phyloP scores from a whole-genome alignment of 1,284 basidiomycete genomes.

The Fereydounia khargensis region DNA sequence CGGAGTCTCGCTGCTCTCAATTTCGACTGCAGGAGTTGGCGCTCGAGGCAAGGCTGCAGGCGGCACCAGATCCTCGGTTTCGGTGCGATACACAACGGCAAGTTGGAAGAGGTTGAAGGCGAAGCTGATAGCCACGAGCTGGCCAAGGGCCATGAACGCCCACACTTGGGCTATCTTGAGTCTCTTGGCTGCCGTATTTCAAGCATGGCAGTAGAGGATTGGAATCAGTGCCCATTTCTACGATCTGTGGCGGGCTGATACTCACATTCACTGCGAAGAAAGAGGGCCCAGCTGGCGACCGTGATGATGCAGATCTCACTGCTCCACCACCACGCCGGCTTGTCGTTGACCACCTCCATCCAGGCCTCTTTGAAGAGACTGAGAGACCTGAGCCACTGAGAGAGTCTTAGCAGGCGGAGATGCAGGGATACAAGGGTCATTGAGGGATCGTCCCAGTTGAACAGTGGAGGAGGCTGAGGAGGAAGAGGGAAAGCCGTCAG shows the following conservation, averaged over 20 bases:
- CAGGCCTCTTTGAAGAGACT: conserved; percentile 69
- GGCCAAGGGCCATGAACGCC: conserved; percentile 74
- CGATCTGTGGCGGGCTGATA: conserved; percentile 1
- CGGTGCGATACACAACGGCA: conserved; percentile 62
- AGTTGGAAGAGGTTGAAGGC: conserved; percentile 69
- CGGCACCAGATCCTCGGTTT: conserved; percentile 3
- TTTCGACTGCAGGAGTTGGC: no score
- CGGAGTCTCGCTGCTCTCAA: no score
- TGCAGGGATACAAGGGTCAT: conserved; percentile 57
- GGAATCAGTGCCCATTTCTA: conserved; percentile 1
- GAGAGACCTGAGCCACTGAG: conserved; percentile 66
- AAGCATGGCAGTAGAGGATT: no score
- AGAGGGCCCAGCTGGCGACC: conserved; percentile 66
- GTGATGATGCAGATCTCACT: conserved; percentile 72
- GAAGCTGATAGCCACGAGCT: conserved; percentile 72
- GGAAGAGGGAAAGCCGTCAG: conserved; percentile 12
- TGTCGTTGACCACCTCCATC: conserved; percentile 61
- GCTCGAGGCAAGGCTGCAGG: no score
- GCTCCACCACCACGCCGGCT: conserved; percentile 72
- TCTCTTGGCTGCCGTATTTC: conserved; percentile 61
- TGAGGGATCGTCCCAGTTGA: conserved; percentile 5
- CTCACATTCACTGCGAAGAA: conserved; percentile 66
- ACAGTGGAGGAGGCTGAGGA: conserved; percentile 8
- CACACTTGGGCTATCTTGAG: conserved; percentile 64
- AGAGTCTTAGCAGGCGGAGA: conserved; percentile 38